phyloP scores from a whole-genome alignment of 306 rosid genomes.

The Pyrus betulifolia region DNA sequence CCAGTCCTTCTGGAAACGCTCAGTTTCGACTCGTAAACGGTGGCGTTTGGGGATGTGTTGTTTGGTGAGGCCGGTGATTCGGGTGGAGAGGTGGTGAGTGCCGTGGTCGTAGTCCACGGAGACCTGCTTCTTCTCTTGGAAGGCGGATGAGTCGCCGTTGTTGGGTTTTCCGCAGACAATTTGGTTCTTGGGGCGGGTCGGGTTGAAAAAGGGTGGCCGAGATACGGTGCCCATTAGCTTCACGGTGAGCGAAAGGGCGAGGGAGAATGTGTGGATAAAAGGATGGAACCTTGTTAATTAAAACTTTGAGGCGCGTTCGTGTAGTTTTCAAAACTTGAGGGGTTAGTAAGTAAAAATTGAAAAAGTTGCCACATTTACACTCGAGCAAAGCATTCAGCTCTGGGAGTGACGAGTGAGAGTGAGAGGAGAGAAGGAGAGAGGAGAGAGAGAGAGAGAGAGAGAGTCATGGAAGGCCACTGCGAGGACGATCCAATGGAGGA shows the following conservation, averaged over 20 bases:
- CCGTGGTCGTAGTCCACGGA: constrained; percentile 82
- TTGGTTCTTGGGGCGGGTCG: constrained; percentile 8
- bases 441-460: neutral
- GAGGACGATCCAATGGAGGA: neutral
- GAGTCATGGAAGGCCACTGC: neutral
- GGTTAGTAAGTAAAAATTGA: no score
- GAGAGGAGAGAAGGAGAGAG: neutral
- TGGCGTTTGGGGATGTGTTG: constrained; percentile 50
- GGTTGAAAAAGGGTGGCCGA: constrained; percentile 5
- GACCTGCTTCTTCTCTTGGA: constrained; percentile 61
- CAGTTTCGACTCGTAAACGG: constrained; percentile 53
- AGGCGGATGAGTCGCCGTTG: constrained; percentile 24
- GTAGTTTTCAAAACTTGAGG: no score
- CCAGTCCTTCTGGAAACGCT: constrained; percentile 85
- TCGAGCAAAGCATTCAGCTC: neutral
- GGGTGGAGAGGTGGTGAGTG: constrained; percentile 43
- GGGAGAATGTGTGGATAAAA: neutral
- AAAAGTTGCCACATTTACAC: no score
- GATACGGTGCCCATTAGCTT: constrained; percentile 33
- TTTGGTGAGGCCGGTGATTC: constrained; percentile 50
- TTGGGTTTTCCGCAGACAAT: constrained; percentile 26
- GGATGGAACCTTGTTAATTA: neutral
- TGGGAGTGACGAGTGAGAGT: neutral
- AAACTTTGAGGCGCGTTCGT: no score
- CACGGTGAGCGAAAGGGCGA: neutral